Percentiles rank a stretch among this genome's conserved stretches.
Evolutionary conservation across 106 monocot species (phyloP).

Genomic region (Acorus calamus): DNA sequence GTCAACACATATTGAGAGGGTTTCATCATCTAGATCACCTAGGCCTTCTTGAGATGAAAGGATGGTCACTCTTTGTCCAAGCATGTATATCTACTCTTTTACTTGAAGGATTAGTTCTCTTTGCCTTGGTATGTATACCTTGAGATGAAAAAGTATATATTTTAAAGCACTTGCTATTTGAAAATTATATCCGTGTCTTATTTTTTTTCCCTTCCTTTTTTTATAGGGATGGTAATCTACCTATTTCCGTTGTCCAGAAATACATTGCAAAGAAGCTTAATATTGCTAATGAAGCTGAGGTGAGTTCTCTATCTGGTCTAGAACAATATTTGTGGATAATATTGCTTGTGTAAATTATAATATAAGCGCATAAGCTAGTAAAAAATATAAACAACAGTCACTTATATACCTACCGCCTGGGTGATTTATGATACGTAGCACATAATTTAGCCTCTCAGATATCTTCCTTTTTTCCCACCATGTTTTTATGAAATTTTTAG

Average conservation of each 20-base stretch:
- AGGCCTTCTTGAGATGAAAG: no score
- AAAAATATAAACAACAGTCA: neutral
- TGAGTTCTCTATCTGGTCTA: conserved; percentile 6
- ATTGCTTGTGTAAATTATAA: no score
- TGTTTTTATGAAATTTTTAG: no score
- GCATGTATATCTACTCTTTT: no score
- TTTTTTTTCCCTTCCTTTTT: neutral
- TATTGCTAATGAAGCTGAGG: conserved; percentile 27
- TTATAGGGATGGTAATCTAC: conserved; percentile 27
- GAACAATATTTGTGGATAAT: no score
- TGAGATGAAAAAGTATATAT: neutral
- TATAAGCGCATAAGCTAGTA: neutral
- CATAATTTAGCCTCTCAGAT: no score
- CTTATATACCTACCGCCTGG: no score
- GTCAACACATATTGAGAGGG: no score
- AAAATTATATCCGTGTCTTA: neutral
- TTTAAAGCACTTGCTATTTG: neutral
- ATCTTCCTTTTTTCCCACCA: no score
- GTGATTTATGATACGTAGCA: no score
- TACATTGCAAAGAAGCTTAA: conserved; percentile 32
- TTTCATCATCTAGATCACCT: no score
- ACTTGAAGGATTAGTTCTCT: neutral
- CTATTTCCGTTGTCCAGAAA: conserved; percentile 26
- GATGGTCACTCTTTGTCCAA: no score
- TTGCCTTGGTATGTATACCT: neutral